Conservation (phyloP, 257 asterid genomes). For the Thymus mandschuricus region DNA sequence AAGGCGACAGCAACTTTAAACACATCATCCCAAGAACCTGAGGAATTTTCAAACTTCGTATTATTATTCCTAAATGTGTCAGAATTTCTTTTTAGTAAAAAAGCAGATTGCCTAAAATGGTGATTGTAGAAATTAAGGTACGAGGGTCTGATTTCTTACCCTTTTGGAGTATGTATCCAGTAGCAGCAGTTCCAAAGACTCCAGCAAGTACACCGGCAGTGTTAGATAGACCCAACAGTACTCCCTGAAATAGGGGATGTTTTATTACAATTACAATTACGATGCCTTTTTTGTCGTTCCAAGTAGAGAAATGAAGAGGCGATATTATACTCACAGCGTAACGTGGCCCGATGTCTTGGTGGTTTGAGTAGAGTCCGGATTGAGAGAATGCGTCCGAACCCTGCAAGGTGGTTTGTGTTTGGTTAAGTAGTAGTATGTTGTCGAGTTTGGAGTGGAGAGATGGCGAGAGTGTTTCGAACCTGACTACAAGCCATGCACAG, state of each 20-base stretch:
- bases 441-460: slow-evolving; percentile 5
- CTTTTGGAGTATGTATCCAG: slow-evolving; percentile 94
- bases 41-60: slow-evolving; percentile 9
- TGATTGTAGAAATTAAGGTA: slow-evolving; percentile 12
- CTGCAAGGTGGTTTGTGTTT: slow-evolving; percentile 40
- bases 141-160: slow-evolving; percentile 45
- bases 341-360: slow-evolving; percentile 98
- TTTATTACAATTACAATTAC: too few species aligned
- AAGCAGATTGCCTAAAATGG: not conserved
- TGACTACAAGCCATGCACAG: slow-evolving; percentile 97
- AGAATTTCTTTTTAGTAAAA: not conserved
- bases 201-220: slow-evolving; percentile 99
- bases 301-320: slow-evolving; percentile 1
- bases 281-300: not conserved
- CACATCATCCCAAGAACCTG: slow-evolving; percentile 98
- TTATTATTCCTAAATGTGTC: not conserved
- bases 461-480: slow-evolving; percentile 46
- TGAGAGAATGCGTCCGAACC: slow-evolving; percentile 98
- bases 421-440: not conserved
- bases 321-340: slow-evolving; percentile 67
- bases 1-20: slow-evolving; percentile 79
- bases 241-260: slow-evolving; percentile 59
- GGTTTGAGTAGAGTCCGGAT: slow-evolving; percentile 94
- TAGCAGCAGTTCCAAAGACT: slow-evolving; percentile 95
- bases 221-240: slow-evolving; percentile 80